These are phyloP conservation scores for Metschnikowia continentalis DNA, from an alignment of 805 yeast species.

Conservation along the genomic window DNA sequence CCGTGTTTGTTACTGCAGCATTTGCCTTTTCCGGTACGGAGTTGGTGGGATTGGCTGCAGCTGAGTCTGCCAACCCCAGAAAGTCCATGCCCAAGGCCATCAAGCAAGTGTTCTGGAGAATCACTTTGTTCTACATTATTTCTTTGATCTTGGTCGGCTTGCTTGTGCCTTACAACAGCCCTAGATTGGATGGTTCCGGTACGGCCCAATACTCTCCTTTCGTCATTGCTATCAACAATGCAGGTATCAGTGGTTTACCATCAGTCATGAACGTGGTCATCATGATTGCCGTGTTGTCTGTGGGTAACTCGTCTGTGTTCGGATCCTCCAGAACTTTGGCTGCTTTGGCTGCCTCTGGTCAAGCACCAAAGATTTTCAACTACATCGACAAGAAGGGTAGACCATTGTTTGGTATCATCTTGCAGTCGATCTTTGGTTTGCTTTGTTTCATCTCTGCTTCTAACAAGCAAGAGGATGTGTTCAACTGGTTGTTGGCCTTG, in stretches of 20 bases:
- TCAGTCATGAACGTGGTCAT: constrained; percentile 41
- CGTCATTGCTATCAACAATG: constrained; percentile 39
- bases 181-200: constrained; percentile 23
- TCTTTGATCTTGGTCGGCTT: constrained; percentile 39
- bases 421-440: constrained; percentile 46
- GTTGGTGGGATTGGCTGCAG: constrained; percentile 37
- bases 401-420: constrained; percentile 36
- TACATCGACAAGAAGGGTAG: constrained; percentile 41
- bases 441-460: constrained; percentile 56
- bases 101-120: constrained; percentile 41
- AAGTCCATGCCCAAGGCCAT: constrained; percentile 39
- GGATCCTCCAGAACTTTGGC: constrained; percentile 70
- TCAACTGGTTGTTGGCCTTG: constrained; percentile 26
- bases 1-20: constrained; percentile 38
- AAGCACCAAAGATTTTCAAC: constrained; percentile 52
- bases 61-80: constrained; percentile 36
- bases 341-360: constrained; percentile 66
- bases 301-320: constrained; percentile 71
- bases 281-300: constrained; percentile 36
- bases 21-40: constrained; percentile 43
- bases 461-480: constrained; percentile 20
- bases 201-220: constrained; percentile 37
- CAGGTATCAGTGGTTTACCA: constrained; percentile 39
- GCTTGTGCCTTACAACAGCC: constrained; percentile 33
- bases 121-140: constrained; percentile 37